Evolutionary conservation across 2,329 filamentous ascomycete species (phyloP).

Genomic region (Akanthomyces lecanii): DNA sequence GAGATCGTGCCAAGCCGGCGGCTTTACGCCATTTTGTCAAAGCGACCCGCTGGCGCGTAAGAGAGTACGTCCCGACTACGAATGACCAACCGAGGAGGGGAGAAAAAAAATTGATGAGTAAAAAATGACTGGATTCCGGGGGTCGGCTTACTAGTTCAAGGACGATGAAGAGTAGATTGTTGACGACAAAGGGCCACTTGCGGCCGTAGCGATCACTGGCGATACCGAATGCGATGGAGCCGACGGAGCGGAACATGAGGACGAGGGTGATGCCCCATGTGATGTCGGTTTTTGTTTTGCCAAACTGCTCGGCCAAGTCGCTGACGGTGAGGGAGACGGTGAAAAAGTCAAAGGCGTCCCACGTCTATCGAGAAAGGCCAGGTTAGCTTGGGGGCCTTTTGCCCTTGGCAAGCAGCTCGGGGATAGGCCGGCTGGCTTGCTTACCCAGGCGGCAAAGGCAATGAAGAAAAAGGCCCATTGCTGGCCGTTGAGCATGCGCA

Average conservation of each 20-base stretch:
- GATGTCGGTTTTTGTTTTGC: conserved; percentile 52
- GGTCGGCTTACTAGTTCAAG: conserved; percentile 58
- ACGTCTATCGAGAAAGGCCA: conserved; percentile 37
- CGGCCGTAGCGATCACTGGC: conserved; percentile 54
- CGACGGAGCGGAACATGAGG: conserved; percentile 56
- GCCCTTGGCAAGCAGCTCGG: no score
- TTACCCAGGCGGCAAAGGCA: conserved; percentile 54
- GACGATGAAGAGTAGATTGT: conserved; percentile 67
- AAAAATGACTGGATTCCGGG: background rate
- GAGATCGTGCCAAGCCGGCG: conserved; percentile 12
- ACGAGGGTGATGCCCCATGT: conserved; percentile 63
- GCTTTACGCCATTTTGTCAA: conserved; percentile 7
- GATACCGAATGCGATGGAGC: conserved; percentile 51
- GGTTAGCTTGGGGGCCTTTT: background rate
- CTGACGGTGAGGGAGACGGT: conserved; percentile 58
- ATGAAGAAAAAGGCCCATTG: conserved; percentile 55
- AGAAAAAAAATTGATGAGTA: background rate
- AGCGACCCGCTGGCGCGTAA: conserved; percentile 9
- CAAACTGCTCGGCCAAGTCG: conserved; percentile 50
- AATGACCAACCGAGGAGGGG: background rate
- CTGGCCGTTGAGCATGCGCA: conserved; percentile 44
- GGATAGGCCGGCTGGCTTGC: conserved; percentile 16
- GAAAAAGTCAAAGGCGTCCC: conserved; percentile 65
- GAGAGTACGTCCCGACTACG: background rate
- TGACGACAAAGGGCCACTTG: conserved; percentile 71